phyloP scores from a whole-genome alignment of 352 stramenopile genomes.

The Pythium monospermum region DNA sequence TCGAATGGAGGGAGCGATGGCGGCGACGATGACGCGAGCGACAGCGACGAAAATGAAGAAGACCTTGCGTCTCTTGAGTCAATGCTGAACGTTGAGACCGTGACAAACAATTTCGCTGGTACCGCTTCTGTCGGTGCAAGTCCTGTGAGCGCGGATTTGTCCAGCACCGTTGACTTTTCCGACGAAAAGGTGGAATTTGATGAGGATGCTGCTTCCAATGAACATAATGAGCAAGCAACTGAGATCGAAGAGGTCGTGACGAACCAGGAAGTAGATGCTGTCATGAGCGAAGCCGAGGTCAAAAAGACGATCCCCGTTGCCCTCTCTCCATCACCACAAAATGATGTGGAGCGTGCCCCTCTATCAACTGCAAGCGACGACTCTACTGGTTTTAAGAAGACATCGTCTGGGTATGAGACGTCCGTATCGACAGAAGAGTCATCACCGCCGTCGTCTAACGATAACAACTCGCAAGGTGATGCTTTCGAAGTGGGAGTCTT shows the following conservation, averaged over 20 bases:
- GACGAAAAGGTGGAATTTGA: no score
- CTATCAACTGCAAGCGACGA: neutral
- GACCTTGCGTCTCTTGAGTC: slow-evolving; percentile 1
- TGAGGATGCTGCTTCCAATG: no score
- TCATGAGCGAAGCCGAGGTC: no score
- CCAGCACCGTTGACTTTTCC: no score
- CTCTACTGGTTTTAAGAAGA: neutral
- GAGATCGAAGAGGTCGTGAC: no score
- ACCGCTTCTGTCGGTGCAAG: neutral
- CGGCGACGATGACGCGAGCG: slow-evolving; percentile 28
- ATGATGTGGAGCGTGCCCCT: neutral
- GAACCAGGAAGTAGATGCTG: no score
- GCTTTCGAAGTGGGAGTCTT: neutral
- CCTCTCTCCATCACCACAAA: neutral
- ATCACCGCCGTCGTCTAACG: slow-evolving; percentile 1
- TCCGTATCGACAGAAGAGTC: slow-evolving; percentile 1
- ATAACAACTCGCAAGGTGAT: slow-evolving; percentile 10
- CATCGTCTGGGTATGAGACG: neutral
- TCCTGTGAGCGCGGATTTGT: no score
- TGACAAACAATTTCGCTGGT: neutral
- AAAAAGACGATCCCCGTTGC: neutral
- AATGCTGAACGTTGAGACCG: no score
- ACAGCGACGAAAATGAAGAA: slow-evolving; percentile 27
- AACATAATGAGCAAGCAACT: no score
- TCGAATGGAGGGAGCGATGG: slow-evolving; percentile 29